Evolutionary conservation across 306 rosid species (phyloP).

Genomic region (Quercus rubra): DNA sequence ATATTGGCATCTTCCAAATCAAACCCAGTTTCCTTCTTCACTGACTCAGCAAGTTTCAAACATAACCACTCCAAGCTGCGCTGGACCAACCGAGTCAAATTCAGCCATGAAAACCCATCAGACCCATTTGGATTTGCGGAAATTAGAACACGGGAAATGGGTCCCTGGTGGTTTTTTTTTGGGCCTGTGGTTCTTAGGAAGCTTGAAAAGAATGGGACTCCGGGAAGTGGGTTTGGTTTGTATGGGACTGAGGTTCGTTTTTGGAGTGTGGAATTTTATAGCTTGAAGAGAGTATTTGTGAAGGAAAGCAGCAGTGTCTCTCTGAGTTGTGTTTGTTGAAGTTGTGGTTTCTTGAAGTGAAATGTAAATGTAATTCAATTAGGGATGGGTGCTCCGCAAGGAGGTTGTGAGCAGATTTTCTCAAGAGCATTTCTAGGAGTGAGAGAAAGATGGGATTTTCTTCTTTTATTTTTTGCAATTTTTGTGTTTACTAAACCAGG

Average conservation of each 20-base stretch:
- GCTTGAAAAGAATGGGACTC: slow-evolving; percentile 34
- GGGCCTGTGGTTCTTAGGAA: slow-evolving; percentile 27
- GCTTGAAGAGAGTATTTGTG: neutral
- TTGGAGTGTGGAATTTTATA: neutral
- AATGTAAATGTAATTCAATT: too few relatives aligned
- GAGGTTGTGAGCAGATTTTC: too few relatives aligned
- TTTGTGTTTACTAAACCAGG: too few relatives aligned
- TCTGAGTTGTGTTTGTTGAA: neutral
- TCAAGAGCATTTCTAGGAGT: too few relatives aligned
- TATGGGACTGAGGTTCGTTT: slow-evolving; percentile 41
- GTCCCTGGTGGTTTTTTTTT: slow-evolving; percentile 31
- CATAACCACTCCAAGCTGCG: slow-evolving; percentile 68
- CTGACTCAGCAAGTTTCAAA: slow-evolving; percentile 47
- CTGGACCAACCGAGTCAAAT: slow-evolving; percentile 42
- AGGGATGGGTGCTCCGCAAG: too few relatives aligned
- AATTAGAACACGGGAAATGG: slow-evolving; percentile 51
- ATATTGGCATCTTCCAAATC: slow-evolving; percentile 49
- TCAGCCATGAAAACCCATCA: slow-evolving; percentile 51
- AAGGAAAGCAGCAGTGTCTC: neutral
- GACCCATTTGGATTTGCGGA: slow-evolving; percentile 47
- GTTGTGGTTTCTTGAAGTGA: too few relatives aligned
- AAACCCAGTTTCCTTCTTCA: slow-evolving; percentile 79
- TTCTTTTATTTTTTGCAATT: too few relatives aligned
- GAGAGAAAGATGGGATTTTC: too few relatives aligned
- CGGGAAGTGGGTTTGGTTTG: slow-evolving; percentile 51